These are phyloP conservation scores for Fusarium robinianum DNA, from an alignment of 2,329 filamentous ascomycete genomes.

Conservation along the genomic window DNA sequence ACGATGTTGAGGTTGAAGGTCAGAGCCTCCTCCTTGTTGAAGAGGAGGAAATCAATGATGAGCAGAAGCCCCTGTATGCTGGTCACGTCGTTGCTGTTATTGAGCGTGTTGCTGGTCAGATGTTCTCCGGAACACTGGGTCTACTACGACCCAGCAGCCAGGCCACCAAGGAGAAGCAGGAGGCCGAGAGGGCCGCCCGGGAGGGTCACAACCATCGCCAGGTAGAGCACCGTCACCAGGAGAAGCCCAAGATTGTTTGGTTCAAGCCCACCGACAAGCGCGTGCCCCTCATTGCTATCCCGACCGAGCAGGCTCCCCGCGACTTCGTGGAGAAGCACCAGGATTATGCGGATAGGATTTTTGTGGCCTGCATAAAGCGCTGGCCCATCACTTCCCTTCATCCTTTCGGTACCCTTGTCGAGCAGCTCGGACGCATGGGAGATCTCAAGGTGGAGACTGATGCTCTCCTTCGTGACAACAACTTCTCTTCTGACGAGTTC, in stretches of 20 bases:
- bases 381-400: constrained; percentile 99
- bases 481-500: constrained; percentile 97
- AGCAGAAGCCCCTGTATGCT: constrained; percentile 95
- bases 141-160: constrained; percentile 95
- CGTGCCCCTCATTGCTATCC: constrained; percentile 95
- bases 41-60: constrained; percentile 98
- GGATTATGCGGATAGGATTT: constrained; percentile 96
- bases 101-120: constrained; percentile 94
- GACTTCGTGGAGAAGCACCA: constrained; percentile 99
- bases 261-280: constrained; percentile 99
- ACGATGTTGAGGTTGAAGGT: constrained; percentile 97
- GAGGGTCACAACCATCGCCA: constrained; percentile 74
- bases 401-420: constrained; percentile 95
- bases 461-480: constrained; percentile 95
- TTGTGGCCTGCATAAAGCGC: constrained; percentile 98
- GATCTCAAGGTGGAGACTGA: constrained; percentile 98
- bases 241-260: constrained; percentile 99
- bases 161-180: constrained; percentile 98
- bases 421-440: constrained; percentile 96
- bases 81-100: constrained; percentile 97
- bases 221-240: constrained; percentile 79
- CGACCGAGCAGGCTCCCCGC: constrained; percentile 93
- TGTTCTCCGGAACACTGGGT: constrained; percentile 97
- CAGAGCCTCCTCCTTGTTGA: constrained; percentile 96
- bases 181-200: constrained; percentile 89